These are phyloP conservation scores for Phytomonas sp. DNA, from an alignment of 208 protist species.

Conservation along the genomic window DNA sequence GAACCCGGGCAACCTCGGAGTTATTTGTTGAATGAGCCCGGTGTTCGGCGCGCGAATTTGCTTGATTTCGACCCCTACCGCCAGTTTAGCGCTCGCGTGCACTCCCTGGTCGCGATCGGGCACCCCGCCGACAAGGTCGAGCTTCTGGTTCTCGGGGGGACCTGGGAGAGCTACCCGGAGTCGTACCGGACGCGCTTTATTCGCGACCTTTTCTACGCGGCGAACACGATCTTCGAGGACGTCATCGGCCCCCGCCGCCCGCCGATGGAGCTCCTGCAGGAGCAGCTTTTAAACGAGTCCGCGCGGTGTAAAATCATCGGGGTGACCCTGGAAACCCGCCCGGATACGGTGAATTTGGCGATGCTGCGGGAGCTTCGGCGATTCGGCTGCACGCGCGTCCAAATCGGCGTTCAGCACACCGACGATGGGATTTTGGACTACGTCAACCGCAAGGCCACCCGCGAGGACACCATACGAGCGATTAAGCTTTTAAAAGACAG, in stretches of 20 bases:
- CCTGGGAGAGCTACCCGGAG: conserved; percentile 96
- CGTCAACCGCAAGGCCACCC: conserved; percentile 96
- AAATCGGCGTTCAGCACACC: conserved; percentile 99
- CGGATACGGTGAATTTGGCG: conserved; percentile 95
- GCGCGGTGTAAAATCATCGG: conserved; percentile 96
- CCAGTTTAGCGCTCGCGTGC: conserved; percentile 90
- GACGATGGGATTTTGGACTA: conserved; percentile 95
- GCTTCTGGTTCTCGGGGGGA: conserved; percentile 99
- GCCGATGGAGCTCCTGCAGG: conserved; percentile 61
- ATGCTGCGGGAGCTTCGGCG: conserved; percentile 85
- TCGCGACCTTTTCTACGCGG: conserved; percentile 85
- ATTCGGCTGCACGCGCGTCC: conserved; percentile 95
- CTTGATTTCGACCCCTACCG: conserved; percentile 86
- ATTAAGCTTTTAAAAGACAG: conserved; percentile 94
- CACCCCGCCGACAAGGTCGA: conserved; percentile 96
- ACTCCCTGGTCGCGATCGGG: conserved; percentile 85
- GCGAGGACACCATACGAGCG: conserved; percentile 86
- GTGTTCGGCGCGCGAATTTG: conserved; percentile 83
- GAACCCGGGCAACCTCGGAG: conserved; percentile 85
- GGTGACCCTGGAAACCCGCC: conserved; percentile 99
- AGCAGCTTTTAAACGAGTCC: conserved; percentile 88
- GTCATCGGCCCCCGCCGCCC: conserved; percentile 37
- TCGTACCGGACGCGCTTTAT: conserved; percentile 93
- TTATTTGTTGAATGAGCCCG: conserved; percentile 90
- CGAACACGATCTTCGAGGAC: conserved; percentile 85